phyloP scores from a whole-genome alignment of 176 grass and related monocot species.

The Ensete ventricosum region DNA sequence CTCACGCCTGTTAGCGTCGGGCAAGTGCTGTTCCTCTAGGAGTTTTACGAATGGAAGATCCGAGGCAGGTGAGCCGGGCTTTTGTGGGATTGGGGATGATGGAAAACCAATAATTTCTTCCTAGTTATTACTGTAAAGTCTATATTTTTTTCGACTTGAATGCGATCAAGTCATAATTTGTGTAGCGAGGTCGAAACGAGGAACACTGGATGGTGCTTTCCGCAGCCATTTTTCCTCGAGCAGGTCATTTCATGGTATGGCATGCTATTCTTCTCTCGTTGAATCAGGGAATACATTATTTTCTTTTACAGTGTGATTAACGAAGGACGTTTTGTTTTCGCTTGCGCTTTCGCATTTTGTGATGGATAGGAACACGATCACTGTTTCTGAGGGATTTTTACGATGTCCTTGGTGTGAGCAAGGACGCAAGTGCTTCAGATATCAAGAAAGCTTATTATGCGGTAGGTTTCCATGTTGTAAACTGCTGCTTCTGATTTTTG shows the following conservation, averaged over 20 bases:
- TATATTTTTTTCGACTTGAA: background rate
- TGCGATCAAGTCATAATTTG: background rate
- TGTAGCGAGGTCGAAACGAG: conserved; percentile 24
- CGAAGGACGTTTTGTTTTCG: background rate
- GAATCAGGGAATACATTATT: background rate
- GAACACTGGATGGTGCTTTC: conserved; percentile 7
- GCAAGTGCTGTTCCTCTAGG: conserved; percentile 29
- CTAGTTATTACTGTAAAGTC: background rate
- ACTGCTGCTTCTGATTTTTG: background rate
- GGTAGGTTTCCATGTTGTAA: conserved; percentile 20
- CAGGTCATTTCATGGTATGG: conserved; percentile 37
- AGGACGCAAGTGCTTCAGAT: conserved; percentile 51
- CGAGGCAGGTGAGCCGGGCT: conserved; percentile 17
- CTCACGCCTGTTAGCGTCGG: conserved; percentile 23
- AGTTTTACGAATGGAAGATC: conserved; percentile 6
- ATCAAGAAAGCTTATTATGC: conserved; percentile 86
- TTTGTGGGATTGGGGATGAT: background rate
- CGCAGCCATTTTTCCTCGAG: conserved; percentile 1
- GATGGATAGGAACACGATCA: conserved; percentile 46
- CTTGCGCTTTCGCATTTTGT: conserved; percentile 7
- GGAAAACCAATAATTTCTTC: background rate
- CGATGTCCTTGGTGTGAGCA: conserved; percentile 65
- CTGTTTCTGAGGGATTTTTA: conserved; percentile 60
- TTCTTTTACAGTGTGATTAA: background rate
- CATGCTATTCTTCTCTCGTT: background rate